A percentile compares a stretch with the other conserved stretches of the same genome.
Evolutionary conservation across 2,329 filamentous ascomycete species (phyloP).

Genomic region (Volutella citrinella): DNA sequence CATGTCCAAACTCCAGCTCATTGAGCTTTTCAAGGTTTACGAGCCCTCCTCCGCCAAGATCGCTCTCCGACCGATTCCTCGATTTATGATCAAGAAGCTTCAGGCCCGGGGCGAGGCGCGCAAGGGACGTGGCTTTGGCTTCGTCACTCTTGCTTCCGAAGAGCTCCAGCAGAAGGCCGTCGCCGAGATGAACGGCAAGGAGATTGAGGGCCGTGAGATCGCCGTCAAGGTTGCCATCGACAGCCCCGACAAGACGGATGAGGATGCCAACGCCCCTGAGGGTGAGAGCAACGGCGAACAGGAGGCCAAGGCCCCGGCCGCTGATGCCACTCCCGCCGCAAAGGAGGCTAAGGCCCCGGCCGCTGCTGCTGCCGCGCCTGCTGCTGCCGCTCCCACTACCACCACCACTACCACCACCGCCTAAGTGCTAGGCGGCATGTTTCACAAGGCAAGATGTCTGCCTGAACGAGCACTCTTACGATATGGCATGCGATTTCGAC

Average conservation of each 20-base stretch:
- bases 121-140: conserved; percentile 98
- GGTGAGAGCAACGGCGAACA: conserved; percentile 43
- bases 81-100: conserved; percentile 99
- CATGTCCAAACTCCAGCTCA: conserved; percentile 64
- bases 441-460: conserved; percentile 24
- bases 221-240: conserved; percentile 99
- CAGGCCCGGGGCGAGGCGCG: conserved; percentile 96
- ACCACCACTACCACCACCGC: conserved; percentile 27
- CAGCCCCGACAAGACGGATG: conserved; percentile 92
- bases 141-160: conserved; percentile 93
- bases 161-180: conserved; percentile 98
- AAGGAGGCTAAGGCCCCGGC: conserved; percentile 3
- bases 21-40: conserved; percentile 94
- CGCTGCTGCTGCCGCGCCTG: conserved; percentile 19
- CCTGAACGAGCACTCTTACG: conserved; percentile 34
- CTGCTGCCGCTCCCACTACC: conserved; percentile 24
- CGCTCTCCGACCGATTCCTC: conserved; percentile 94
- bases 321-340: conserved; percentile 26
- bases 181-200: conserved; percentile 97
- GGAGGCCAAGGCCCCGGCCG: conserved; percentile 27
- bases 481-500: conserved; percentile 39
- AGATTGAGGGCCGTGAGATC: conserved; percentile 97
- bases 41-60: conserved; percentile 95
- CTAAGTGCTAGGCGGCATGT: conserved; percentile 27
- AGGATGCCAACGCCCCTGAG: conserved; percentile 68